Evolutionary conservation across 2,329 filamentous ascomycete genomes (phyloP), one percentile per base, ranked within the genome.

Genomic region (Fusarium dimerum): DNA sequence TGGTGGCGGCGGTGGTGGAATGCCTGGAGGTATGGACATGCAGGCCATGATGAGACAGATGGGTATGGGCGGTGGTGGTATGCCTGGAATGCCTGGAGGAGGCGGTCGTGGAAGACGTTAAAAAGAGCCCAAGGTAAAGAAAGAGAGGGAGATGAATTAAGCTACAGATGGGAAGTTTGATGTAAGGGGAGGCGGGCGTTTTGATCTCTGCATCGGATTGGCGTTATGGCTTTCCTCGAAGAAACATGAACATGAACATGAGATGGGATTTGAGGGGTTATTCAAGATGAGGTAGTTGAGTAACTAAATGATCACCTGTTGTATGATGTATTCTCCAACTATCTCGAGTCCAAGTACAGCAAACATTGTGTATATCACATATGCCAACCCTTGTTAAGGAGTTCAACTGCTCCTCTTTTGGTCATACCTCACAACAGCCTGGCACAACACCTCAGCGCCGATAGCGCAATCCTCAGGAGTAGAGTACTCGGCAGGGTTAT

Each of bases 1-100:
- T 20, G 83, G 77, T 10, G 78, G 73, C 6, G 72, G 75, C 26
- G 69, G 73, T 36, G 77, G 80, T 2, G 87, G 84, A 1, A 85
- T 92, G 78, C 86, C 87, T 57, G 85, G 86, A 29, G 81, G 88
- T 53, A 83, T 87, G 74, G 86, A 88, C 57, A 88, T 94, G 84
- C 85, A 87, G 69, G 87, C 88, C 61, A 90, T 94, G 89, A 81
- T 90, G 88, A 77, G 81, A 70, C 83, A 86, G 66, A 85, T 87
- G 82, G 82, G 82, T 20, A 84, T 86, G 80, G 81, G 82, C 8
- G 72, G 82, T 13, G 72, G 71, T n/a, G 68, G 68, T 2, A 68
- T 69, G 63, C 60, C 64, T 2, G 66, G 67, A 5, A 70, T 72
- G 69, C 59, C 65, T 7, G 65, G 60, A 6, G 66, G 56, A 34